Percentiles rank a stretch among this genome's conserved stretches.
Conservation (phyloP, 208 protist genomes). For the Blechomonas ayalai region DNA sequence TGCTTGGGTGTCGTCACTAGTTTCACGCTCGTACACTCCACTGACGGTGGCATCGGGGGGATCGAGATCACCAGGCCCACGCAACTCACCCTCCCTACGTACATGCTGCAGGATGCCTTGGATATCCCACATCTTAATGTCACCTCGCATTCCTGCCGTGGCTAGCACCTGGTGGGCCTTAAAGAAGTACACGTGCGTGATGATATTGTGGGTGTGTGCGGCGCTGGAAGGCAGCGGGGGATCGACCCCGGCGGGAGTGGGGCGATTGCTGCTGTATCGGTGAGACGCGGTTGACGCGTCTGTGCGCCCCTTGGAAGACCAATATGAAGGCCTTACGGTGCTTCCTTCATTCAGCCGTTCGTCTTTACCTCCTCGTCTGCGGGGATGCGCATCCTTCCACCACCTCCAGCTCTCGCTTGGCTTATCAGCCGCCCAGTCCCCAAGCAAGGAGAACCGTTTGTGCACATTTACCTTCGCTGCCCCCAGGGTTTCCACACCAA, state of each 20-base stretch:
- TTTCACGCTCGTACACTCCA: too few species aligned
- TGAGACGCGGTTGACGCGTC: neutral
- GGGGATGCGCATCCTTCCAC: too few species aligned
- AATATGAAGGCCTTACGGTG: neutral
- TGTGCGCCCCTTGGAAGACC: neutral
- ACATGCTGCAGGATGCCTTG: neutral
- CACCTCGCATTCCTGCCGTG: conserved; percentile 20
- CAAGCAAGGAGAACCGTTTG: too few species aligned
- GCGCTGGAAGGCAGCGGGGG: neutral
- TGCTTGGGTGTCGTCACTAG: too few species aligned
- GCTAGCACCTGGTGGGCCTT: conserved; percentile 9
- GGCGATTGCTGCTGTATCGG: neutral
- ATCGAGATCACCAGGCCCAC: neutral
- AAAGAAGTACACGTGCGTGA: conserved; percentile 25
- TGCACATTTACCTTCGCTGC: too few species aligned
- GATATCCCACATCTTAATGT: conserved; percentile 30
- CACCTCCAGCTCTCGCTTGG: too few species aligned
- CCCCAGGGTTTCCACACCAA: too few species aligned
- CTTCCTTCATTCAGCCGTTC: too few species aligned
- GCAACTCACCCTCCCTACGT: neutral
- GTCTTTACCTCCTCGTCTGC: too few species aligned
- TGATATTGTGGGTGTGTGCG: neutral
- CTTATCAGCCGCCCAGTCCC: too few species aligned
- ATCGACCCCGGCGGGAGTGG: neutral
- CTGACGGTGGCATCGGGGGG: neutral